Conservation (phyloP, 208 protist species). For the Acanthamoeba lenticulata region DNA sequence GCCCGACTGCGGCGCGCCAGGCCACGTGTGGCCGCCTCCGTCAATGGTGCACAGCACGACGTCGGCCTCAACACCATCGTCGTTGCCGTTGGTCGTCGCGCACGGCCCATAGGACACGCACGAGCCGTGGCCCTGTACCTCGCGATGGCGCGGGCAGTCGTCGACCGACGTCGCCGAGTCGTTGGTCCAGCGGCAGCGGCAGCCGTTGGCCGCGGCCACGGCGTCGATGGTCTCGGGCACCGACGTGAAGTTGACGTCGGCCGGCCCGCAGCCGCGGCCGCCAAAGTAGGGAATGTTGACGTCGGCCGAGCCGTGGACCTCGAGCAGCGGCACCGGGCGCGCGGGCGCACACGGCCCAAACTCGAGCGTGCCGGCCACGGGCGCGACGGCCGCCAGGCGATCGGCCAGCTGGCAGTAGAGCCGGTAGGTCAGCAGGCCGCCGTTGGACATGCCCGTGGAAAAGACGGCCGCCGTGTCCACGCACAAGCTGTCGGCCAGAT, state of each 20-base stretch:
- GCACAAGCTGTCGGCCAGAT: not conserved
- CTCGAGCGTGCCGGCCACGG: not conserved
- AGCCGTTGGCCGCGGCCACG: constrained; percentile 1
- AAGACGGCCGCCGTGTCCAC: not conserved
- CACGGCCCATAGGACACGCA: constrained; percentile 1
- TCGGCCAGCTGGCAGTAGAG: constrained; percentile 8
- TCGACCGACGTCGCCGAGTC: too few species aligned
- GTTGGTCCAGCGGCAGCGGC: not conserved
- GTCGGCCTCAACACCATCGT: not conserved
- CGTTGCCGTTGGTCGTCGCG: not conserved
- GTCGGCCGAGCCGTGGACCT: not conserved
- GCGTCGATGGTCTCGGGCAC: not conserved
- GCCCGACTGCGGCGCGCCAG: not conserved
- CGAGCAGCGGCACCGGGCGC: not conserved
- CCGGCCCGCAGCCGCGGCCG: not conserved
- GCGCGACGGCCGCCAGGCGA: not conserved
- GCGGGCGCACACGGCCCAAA: not conserved
- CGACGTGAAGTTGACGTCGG: constrained; percentile 27
- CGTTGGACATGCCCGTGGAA: constrained; percentile 16
- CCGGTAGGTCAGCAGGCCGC: not conserved
- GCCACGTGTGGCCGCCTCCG: not conserved
- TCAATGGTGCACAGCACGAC: constrained; percentile 7
- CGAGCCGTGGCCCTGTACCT: not conserved
- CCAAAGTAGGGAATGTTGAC: not conserved
- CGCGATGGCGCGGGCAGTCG: not conserved